Evolutionary conservation across 1,284 basidiomycete species (phyloP), one percentile per base, ranked within the genome.

Genomic region (Ceratobasidium sp.): DNA sequence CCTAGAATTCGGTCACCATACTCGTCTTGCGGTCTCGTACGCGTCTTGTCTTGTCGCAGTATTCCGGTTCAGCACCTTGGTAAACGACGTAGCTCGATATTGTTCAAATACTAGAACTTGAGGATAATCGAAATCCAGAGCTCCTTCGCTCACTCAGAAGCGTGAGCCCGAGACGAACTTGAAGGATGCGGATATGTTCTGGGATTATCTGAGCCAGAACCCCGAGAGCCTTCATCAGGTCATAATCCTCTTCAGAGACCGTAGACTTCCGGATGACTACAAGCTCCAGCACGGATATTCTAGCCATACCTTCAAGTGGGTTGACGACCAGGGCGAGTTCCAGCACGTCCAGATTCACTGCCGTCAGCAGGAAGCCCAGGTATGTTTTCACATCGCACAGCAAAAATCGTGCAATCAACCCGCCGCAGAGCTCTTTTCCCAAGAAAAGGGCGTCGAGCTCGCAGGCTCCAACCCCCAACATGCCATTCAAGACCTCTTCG

Each of bases 201-300:
- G 91, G 91, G 95, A 97, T 82, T 98, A 96, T 80, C 87, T 95
- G 55, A 86, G 87, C n/a, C 91, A 92, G 82, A 97, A 97, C 85
- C 93, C 94, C 23, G 95, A 97, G 84, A 73, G 58, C 1, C 88
- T 94, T 74, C 95, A 97, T 81, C 95, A 97, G 82, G 87, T 96
- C 79, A 88, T 95, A 89, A 92, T 92, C 76, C 87, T 95, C 74
- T 94, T 94, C 85, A 89, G 89, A 28, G 96, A 98, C 83, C 93
- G 95, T 79, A 96, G 95, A 73, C 96, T 93, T 69, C 95, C 96
- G 21, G 87, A 92, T 77, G 93, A 92, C 32, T 94, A 85, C 84
- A 89, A 92, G 81, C 84, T 89, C 78, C 86, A 89, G 88, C 92
- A 98, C 83, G 95, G 94, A 23, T 98, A 95, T 85, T 92, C 91